Evolutionary conservation across 495 filamentous ascomycete species (phyloP), one percentile per base, ranked within the genome.

Genomic region (Trichodelitschia bisporula): DNA sequence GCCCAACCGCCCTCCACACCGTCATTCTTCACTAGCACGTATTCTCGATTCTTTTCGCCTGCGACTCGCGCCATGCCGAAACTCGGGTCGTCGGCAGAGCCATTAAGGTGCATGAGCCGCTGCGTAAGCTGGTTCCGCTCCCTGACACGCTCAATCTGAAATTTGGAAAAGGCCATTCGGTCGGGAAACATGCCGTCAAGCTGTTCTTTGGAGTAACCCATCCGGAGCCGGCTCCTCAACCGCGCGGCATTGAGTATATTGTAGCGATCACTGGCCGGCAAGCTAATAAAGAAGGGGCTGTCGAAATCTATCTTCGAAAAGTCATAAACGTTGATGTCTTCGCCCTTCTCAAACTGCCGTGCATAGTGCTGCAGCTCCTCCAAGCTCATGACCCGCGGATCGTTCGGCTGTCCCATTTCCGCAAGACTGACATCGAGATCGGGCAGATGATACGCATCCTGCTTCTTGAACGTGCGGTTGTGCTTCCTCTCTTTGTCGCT

Each of bases 301-400:
- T 91, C 76, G 40, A 93, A 97, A 50, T 97, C 89, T 34, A 97
- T 97, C 48, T 95, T 95, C 34, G 75, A 83, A 39, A 93, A 95
- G 48, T 97, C 86, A 45, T 93, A 92, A n/a, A 93, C 55, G 43
- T 89, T 90, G 50, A 97, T 77, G 53, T 93, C 83, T 49, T 93
- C 86, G 20, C 84, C 86, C 34, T 66, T 69, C 39, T 90, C 66
- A 38, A 93, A 95, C 40, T 92, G 82, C 33, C 69, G 55, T 2
- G 86, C 80, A 46, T 95, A 97, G 31, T 84, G 71, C 49, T 93
- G 75, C 32, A 97, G 50, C 40, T 97, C 86, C 37, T 86, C 82
- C 9, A 77, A 62, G 21, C 72, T 79, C 86, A 97, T 93, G 37
- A 97, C 76, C 1, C 89, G 69, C 3, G 79, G 80, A 49, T 97